These are phyloP conservation scores for Coemansia sp. DNA, from an alignment of 192 early-diverging fungal genomes.

Conservation along the genomic window DNA sequence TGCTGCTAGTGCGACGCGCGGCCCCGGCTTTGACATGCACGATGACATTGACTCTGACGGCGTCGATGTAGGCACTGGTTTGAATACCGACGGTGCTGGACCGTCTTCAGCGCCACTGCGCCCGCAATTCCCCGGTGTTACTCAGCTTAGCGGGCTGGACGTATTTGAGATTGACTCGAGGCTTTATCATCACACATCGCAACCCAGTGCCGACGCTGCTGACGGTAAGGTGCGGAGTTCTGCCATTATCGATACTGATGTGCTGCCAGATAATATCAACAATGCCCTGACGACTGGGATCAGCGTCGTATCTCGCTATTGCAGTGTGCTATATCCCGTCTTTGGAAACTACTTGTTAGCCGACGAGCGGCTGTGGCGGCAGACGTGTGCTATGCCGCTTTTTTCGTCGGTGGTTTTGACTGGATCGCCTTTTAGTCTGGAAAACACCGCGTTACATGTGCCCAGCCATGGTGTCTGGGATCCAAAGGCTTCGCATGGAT, in stretches of 20 bases:
- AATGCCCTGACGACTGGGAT: slow-evolving; percentile 33
- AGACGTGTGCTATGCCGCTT: slow-evolving; percentile 36
- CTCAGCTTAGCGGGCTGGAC: slow-evolving; percentile 47
- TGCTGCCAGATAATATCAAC: slow-evolving; percentile 37
- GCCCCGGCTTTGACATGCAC: not conserved
- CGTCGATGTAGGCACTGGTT: not conserved
- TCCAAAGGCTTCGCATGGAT: slow-evolving; percentile 3
- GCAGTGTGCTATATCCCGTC: slow-evolving; percentile 36
- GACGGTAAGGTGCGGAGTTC: not conserved
- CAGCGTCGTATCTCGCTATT: slow-evolving; percentile 45
- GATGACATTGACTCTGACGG: slow-evolving; percentile 4
- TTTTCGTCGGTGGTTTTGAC: slow-evolving; percentile 47
- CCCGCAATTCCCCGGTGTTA: slow-evolving; percentile 45
- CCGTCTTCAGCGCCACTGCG: not conserved
- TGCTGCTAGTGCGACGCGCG: not conserved
- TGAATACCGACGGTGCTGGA: not conserved
- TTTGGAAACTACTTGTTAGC: slow-evolving; percentile 48
- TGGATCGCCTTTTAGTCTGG: slow-evolving; percentile 31
- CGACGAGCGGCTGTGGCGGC: slow-evolving; percentile 48
- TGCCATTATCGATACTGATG: slow-evolving; percentile 12
- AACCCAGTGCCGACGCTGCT: not conserved
- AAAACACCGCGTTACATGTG: slow-evolving; percentile 27
- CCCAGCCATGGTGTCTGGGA: slow-evolving; percentile 10
- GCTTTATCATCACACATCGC: not conserved
- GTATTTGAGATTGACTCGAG: slow-evolving; percentile 16